Evolutionary conservation across 371 early-diverging fungal genomes (phyloP), one percentile per base, ranked within the genome.

Genomic region (Mortierella sp.): DNA sequence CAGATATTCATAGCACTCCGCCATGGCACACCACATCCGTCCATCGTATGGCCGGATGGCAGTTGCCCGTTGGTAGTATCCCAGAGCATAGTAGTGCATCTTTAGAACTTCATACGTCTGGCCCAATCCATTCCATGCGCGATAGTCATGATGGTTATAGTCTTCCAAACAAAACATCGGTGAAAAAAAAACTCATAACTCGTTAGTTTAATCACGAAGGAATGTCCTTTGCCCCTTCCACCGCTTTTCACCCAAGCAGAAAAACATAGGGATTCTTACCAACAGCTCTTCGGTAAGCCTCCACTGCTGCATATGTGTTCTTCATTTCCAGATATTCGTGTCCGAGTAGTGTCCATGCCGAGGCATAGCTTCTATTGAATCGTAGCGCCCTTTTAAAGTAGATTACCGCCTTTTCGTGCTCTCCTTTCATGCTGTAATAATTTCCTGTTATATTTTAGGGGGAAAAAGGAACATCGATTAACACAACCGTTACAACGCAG

Each of bases 251-350:
- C 27, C 62, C n/a, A n/a, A n/a, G 37, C 19, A 27, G 19, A 48
- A 56, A 34, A 5, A n/a, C n/a, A n/a, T n/a, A n/a, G n/a, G n/a
- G n/a, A 32, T 15, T 27, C 70, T 70, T 80, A 89, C 92, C 90
- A 15, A 90, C 82, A 0, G 96, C 97, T 41, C 91, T 81, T 37
- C 95, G 83, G 70, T 97, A 99, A 12, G 95, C 92, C 65, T 95
- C 93, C 5, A 97, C 89, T 3, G 98, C 98, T 11, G 94, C 93
- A 28, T 89, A 84, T 2, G 92, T 86, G 57, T 96, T 94, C 57
- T 94, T 95, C 78, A 94, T 56, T 69, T 98, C 97, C 49, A 98
- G 82, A 64, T 95, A 97, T 73, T 97, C 97, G 72, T 99, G 98
- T 2, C 99, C 99, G 66, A 99, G 83, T 57, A 99, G 83, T 0